These are phyloP conservation scores for Thuidium tamariscinum DNA, from an alignment of 225 moss, liverwort and hornwort genomes.

Conservation along the genomic window DNA sequence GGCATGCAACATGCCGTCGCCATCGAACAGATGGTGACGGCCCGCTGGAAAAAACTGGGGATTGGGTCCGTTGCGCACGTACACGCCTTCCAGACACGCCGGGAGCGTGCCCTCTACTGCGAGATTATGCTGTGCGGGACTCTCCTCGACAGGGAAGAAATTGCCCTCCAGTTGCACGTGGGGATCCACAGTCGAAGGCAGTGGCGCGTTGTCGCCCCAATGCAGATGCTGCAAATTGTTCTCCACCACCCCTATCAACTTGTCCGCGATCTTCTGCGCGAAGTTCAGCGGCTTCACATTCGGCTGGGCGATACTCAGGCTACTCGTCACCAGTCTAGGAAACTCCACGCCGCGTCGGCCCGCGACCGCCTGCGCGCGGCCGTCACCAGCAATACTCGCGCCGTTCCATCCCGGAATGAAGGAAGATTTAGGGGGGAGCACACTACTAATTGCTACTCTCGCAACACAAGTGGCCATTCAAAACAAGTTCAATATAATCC, in stretches of 20 bases:
- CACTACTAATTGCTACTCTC: not conserved
- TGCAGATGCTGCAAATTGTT: conserved; percentile 23
- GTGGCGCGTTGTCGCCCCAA: conserved; percentile 16
- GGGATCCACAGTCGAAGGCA: conserved; percentile 76
- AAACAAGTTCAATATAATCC: not conserved
- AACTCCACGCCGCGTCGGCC: not conserved
- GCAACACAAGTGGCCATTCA: conserved; percentile 16
- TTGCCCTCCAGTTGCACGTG: conserved; percentile 71
- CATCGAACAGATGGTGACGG: conserved; percentile 90
- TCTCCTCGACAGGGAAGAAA: conserved; percentile 59
- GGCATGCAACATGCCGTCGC: conserved; percentile 95
- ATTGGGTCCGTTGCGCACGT: conserved; percentile 85
- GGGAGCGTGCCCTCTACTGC: conserved; percentile 56
- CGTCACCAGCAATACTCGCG: not conserved
- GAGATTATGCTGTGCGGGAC: conserved; percentile 38
- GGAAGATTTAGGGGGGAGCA: not conserved
- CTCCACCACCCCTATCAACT: conserved; percentile 46
- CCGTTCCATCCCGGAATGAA: not conserved
- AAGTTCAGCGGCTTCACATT: conserved; percentile 28
- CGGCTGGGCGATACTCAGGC: not conserved
- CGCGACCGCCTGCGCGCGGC: not conserved
- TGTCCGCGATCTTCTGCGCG: conserved; percentile 45
- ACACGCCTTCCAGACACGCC: conserved; percentile 45
- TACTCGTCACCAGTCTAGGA: not conserved
- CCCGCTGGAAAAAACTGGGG: conserved; percentile 68